phyloP scores from a whole-genome alignment of 176 grass and related monocot species.

The Carex pumila region DNA sequence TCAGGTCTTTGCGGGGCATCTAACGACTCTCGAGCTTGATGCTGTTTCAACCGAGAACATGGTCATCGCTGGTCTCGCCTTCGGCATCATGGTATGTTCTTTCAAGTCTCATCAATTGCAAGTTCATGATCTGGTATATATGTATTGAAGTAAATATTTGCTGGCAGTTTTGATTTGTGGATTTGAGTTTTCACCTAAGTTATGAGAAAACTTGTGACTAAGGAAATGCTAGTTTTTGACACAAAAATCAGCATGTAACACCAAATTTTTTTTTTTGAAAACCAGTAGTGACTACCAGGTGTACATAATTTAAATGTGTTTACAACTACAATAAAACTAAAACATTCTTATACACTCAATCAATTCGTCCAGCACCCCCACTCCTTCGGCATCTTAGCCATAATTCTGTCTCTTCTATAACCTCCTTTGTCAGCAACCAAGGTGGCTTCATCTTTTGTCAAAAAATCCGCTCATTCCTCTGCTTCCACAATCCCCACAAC shows the following conservation, averaged over 20 bases:
- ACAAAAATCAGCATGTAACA: neutral
- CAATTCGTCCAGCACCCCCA: no score
- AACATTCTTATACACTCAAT: no score
- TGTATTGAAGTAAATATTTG: neutral
- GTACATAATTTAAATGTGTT: no score
- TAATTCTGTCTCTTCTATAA: no score
- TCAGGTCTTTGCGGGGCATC: conserved; percentile 65
- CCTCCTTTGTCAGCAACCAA: no score
- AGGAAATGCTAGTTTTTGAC: neutral
- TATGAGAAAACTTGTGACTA: neutral
- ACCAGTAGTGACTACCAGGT: no score
- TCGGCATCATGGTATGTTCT: conserved; percentile 49
- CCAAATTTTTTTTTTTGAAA: no score
- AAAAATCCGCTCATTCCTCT: no score
- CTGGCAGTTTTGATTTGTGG: neutral
- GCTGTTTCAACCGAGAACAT: conserved; percentile 80
- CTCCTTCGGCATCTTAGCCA: no score
- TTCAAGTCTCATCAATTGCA: neutral
- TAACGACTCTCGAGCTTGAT: conserved; percentile 85
- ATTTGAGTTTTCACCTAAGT: neutral
- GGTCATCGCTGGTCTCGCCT: conserved; percentile 73
- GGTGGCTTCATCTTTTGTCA: no score
- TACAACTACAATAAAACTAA: no score
- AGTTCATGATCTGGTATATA: neutral
- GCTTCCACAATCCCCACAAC: no score